These are phyloP conservation scores for Colletotrichum navitas DNA, from an alignment of 2,329 filamentous ascomycete species.

Conservation along the genomic window DNA sequence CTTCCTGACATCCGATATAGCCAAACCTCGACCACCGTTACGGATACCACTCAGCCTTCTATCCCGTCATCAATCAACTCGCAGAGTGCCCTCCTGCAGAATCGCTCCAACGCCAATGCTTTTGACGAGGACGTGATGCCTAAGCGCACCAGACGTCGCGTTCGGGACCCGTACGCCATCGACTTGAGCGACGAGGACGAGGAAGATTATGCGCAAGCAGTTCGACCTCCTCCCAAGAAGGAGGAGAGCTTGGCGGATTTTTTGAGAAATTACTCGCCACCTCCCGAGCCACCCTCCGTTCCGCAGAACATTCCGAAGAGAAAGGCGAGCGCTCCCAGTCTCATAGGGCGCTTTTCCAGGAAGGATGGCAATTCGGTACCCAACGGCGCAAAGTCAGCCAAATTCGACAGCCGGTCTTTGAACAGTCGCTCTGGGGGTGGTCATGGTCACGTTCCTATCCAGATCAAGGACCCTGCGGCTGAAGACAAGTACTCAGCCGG, in stretches of 20 bases:
- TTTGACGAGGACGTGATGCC: constrained; percentile 71
- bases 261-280: constrained; percentile 76
- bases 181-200: constrained; percentile 81
- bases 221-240: constrained; percentile 56
- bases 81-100: constrained; percentile 74
- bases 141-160: constrained; percentile 79
- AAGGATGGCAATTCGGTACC: constrained; percentile 49
- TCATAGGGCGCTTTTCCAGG: constrained; percentile 70
- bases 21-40: constrained; percentile 68
- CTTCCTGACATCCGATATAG: constrained; percentile 68
- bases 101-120: constrained; percentile 52
- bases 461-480: constrained; percentile 61
- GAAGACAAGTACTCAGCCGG: constrained; percentile 57
- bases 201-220: constrained; percentile 60
- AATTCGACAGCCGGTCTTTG: constrained; percentile 53
- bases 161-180: constrained; percentile 94
- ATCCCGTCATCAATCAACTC: constrained; percentile 79
- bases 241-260: constrained; percentile 83
- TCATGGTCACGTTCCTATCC: constrained; percentile 65
- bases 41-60: constrained; percentile 68
- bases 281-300: constrained; percentile 60
- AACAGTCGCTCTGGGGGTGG: constrained; percentile 55
- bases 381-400: constrained; percentile 46
- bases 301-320: constrained; percentile 64
- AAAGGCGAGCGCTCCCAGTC: constrained; percentile 72